Base-by-base conservation (phyloP, 1,284 basidiomycete species). In the Wolfiporia cocos region DNA sequence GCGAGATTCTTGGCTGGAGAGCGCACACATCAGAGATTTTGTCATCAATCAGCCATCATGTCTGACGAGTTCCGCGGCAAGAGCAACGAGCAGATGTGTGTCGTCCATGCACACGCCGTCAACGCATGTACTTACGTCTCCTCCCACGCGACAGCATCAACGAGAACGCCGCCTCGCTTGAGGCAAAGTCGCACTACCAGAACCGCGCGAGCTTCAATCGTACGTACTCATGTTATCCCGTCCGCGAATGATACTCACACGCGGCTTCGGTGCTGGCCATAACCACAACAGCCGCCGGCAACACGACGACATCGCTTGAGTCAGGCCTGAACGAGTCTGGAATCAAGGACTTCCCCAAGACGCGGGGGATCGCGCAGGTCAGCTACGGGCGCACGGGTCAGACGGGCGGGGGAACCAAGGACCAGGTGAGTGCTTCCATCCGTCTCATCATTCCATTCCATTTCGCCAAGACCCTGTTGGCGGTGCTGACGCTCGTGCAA, bases 181-280 rank as follows among this genome's bases (percentile, higher is more conserved):
- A 45, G 21, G 39, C 20, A 53, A 78, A 95, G 74, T 91, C 88
- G 55, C 68, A 96, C 61, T 95, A 93, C 72, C 73, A 83, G 37
- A 91, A 87, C 68, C 88, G 90, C 63, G 95, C 92, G 44, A 96
- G 94, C 65, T 93, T 96, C 73, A 94, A 95, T 71, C 89, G 90
- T 56, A 29, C 39, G 52, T 42, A 1, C 36, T 19, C 41, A 18
- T 22, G 35, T 31, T 20, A 23, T 18, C 14, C 5, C 24, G n/a
- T 17, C 12, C 22, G 21, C 26, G n/a, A n/a, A n/a, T n/a, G n/a
- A n/a, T n/a, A n/a, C n/a, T n/a, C n/a, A n/a, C n/a, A n/a, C n/a
- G n/a, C n/a, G n/a, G n/a, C n/a, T n/a, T n/a, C n/a, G n/a, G n/a
- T n/a, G n/a, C n/a, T 29, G 3, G 17, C 20, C 11, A 29, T 20